Base-by-base conservation (phyloP, 148 eudicot species). In the Polygonum maritimum region DNA sequence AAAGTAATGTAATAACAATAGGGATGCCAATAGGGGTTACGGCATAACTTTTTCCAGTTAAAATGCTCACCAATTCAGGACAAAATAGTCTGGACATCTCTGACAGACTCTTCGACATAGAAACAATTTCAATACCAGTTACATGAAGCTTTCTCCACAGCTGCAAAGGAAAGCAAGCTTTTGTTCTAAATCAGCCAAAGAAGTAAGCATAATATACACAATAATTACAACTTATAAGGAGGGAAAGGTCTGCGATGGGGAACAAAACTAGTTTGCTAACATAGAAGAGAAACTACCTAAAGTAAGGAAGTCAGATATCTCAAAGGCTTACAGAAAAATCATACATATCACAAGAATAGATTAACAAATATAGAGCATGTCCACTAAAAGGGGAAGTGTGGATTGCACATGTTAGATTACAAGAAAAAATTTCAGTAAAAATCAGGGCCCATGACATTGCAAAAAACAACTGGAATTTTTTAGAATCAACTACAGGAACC, bases 101-200 rank as follows among this genome's bases (percentile, higher is more conserved):
- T 16, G 87, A 86, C 39, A 93, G 82, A 83, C 82, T 85, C 82
- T 84, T 93, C 74, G 92, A 84, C 76, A 91, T 86, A 55, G 91
- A 75, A 78, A 82, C 85, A 85, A 89, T 85, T 69, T 93, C 91
- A 72, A 82, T 78, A 62, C 94, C 98, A 86, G 89, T 78, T 54
- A 78, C 81, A 70, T 84, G 86, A 77, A 93, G 88, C 81, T 83
- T 90, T 40, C 76, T 80, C 97, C 98, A 93, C 57, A 88, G 31
- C 98, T 93, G 85, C 73, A 62, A 79, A 79, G 41, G 19, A 74
- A 15, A 7, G 2, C 60, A 58, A 14, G 52, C 36, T 14, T 69
- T 73, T 44, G 62, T n/a, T 69, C 45, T 10, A 55, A 16, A 36
- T 74, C 76, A 75, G 13, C 12, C 31, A 57, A 75, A n/a, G 40